A percentile compares a stretch with the other conserved stretches of the same genome.
phyloP scores from a whole-genome alignment of 2,329 filamentous ascomycete species.

The Colletotrichum spaethianum region DNA sequence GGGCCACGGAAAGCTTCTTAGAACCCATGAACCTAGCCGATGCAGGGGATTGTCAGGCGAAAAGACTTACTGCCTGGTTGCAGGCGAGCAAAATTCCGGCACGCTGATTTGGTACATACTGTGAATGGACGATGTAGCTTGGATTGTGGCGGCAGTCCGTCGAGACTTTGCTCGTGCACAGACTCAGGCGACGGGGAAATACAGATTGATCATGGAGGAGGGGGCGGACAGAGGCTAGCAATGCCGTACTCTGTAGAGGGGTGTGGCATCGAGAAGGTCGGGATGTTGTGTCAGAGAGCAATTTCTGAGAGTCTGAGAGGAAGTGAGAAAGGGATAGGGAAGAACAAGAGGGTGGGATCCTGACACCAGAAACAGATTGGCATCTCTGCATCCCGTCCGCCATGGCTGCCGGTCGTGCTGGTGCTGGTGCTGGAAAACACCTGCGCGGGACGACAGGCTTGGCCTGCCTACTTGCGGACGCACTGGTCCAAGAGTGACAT shows the following conservation, averaged over 20 bases:
- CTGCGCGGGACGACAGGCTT: conserved; percentile 34
- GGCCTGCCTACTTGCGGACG: conserved; percentile 28
- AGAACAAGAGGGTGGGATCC: conserved; percentile 6
- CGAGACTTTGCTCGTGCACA: conserved; percentile 5
- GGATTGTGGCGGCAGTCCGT: not conserved
- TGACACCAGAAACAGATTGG: conserved; percentile 22
- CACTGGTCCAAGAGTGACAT: conserved; percentile 37
- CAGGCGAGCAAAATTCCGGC: conserved; percentile 6
- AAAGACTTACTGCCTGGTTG: conserved; percentile 16
- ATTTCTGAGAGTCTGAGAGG: not conserved
- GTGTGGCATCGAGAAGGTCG: not conserved
- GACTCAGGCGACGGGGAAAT: not conserved
- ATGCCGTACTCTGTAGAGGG: not conserved
- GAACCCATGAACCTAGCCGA: conserved; percentile 35
- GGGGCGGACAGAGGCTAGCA: not conserved
- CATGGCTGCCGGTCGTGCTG: conserved; percentile 8
- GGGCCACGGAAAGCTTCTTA: conserved; percentile 38
- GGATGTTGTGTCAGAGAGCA: conserved; percentile 2
- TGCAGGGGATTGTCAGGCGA: conserved; percentile 16
- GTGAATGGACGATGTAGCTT: conserved; percentile 1
- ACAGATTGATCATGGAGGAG: not conserved
- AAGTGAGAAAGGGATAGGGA: not conserved
- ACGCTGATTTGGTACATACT: conserved; percentile 6
- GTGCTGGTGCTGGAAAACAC: conserved; percentile 29
- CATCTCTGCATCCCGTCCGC: conserved; percentile 24